Conservation (phyloP, 495 filamentous ascomycete genomes). For the Podospora bellae-mahoneyi region DNA sequence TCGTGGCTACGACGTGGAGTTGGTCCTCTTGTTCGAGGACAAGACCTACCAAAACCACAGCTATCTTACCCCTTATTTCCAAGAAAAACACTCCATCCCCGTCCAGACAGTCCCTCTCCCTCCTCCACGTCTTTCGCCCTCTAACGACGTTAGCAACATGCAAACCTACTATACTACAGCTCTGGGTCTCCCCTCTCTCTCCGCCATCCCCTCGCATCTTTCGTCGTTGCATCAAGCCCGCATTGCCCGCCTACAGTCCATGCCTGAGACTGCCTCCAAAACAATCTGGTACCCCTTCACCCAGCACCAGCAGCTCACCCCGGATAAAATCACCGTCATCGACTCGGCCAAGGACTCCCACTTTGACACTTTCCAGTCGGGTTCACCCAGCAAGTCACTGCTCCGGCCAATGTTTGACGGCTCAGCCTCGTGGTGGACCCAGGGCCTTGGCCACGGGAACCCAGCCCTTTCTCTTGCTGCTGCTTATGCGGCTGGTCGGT, state of each 20-base stretch:
- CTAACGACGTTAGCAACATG: conserved; percentile 54
- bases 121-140: conserved; percentile 35
- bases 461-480: conserved; percentile 63
- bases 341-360: conserved; percentile 73
- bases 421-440: conserved; percentile 84
- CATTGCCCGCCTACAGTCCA: conserved; percentile 53
- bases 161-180: conserved; percentile 51
- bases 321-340: conserved; percentile 61
- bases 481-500: conserved; percentile 75
- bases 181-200: background rate
- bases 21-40: conserved; percentile 61
- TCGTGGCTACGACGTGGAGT: conserved; percentile 69
- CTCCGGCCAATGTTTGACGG: conserved; percentile 68
- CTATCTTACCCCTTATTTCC: conserved; percentile 63
- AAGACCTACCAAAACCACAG: conserved; percentile 59
- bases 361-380: conserved; percentile 58
- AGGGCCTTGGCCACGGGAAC: conserved; percentile 74
- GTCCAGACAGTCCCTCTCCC: conserved; percentile 53
- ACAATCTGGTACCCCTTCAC: conserved; percentile 81
- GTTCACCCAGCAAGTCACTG: conserved; percentile 21
- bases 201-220: background rate
- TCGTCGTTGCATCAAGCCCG: conserved; percentile 27
- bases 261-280: conserved; percentile 54
- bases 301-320: conserved; percentile 60
- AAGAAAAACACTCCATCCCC: conserved; percentile 49